These are phyloP conservation scores for Exophiala lecanii-corni DNA, from an alignment of 2,329 filamentous ascomycete species.

Conservation along the genomic window DNA sequence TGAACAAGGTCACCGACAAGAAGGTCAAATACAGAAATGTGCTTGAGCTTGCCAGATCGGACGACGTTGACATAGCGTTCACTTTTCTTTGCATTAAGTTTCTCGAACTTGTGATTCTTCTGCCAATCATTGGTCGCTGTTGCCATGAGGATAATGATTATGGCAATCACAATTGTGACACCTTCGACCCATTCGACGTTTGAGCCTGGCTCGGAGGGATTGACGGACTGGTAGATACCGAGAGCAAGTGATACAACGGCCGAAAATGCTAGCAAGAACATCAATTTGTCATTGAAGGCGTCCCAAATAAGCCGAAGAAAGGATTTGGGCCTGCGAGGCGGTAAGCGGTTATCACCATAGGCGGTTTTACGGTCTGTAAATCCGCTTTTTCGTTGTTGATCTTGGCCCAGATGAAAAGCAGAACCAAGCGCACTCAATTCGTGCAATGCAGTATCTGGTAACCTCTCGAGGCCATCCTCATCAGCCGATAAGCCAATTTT, in stretches of 20 bases:
- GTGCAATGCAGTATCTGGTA: constrained; percentile 28
- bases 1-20: constrained; percentile 70
- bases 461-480: constrained; percentile 51
- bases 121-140: constrained; percentile 79
- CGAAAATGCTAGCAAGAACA: constrained; percentile 63
- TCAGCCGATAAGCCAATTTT: constrained; percentile 65
- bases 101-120: constrained; percentile 75
- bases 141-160: constrained; percentile 69
- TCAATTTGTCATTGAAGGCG: constrained; percentile 72
- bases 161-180: constrained; percentile 72
- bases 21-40: constrained; percentile 67
- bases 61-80: constrained; percentile 69
- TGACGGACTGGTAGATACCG: constrained; percentile 54
- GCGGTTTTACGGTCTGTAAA: constrained; percentile 65
- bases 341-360: constrained; percentile 63
- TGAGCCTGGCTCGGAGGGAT: constrained; percentile 22
- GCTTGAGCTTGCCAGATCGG: constrained; percentile 66
- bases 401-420: background rate
- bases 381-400: constrained; percentile 13
- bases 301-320: constrained; percentile 66
- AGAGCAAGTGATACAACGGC: constrained; percentile 67
- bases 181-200: constrained; percentile 76
- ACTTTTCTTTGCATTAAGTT: constrained; percentile 74
- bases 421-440: constrained; percentile 9
- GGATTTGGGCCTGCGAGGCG: constrained; percentile 61